Evolutionary conservation across 2,329 filamentous ascomycete species (phyloP), one percentile per base, ranked within the genome.

Genomic region (Botrytis hyacinthi): DNA sequence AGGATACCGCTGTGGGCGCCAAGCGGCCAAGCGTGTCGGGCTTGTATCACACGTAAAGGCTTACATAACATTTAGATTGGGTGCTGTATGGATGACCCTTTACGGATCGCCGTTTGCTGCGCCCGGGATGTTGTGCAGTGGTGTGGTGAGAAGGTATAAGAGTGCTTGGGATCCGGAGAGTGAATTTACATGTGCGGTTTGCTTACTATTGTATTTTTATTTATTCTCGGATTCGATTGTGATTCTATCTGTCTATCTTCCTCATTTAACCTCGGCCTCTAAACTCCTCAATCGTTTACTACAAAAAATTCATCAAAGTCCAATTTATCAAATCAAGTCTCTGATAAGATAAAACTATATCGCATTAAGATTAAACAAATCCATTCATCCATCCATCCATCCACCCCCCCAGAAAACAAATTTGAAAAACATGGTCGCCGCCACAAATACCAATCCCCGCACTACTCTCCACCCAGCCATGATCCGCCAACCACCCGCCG

Each of bases 401-500:
- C 14, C 44, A 7, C 5, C 35, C 4, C 2, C 35, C 29, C 22
- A 42, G 3, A 10, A 42, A 46, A 29, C 5, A 16, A 16, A 54
- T 54, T n/a, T 18, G 0, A 18, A 18, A 46, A 71, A 57, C 4
- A 72, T 72, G 70, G 5, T 20, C 42, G 18, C 20, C 20, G 16
- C 26, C 40, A 42, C 40, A 42, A 42, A 42, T 12, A 57, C 70
- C 10, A 72, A 71, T 9, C 70, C 70, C 61, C 70, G 61, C 61
- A 72, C 70, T 1, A 72, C 70, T 6, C 70, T 72, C 20, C 70
- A 72, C 61, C 70, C 70, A 37, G 48, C 70, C 20, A 63, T 72
- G 20, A 72, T 72, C 61, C 70, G 70, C 22, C 70, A 72, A 68
- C 70, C 70, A 9, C 48, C 70, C 7, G 62, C 70, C 40, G 29